Evolutionary conservation across 2,329 filamentous ascomycete genomes (phyloP).

Genomic region (Aspergillus spinulosporus): DNA sequence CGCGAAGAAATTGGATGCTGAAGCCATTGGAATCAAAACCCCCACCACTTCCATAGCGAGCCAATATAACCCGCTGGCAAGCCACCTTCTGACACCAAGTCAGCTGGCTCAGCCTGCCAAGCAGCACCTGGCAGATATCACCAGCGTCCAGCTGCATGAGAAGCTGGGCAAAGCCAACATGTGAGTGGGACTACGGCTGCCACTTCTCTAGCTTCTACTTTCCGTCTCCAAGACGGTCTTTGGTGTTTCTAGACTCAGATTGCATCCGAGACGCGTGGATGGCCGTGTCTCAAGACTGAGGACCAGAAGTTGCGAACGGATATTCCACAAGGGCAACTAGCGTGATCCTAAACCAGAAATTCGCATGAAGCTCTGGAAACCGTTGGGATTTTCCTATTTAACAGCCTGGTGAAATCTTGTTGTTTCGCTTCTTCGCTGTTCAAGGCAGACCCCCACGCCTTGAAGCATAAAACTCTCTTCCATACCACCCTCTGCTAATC

Average conservation of each 20-base stretch:
- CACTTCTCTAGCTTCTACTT: not conserved
- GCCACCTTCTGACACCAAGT: not conserved
- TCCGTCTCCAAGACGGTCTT: not conserved
- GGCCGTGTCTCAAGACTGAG: not conserved
- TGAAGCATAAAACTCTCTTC: not conserved
- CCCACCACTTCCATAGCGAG: not conserved
- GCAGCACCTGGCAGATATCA: not conserved
- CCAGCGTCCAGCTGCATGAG: not conserved
- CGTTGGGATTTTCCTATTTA: not conserved
- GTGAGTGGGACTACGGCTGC: not conserved
- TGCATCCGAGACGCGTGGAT: conserved; percentile 10
- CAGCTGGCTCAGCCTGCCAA: not conserved
- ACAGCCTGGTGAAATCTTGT: not conserved
- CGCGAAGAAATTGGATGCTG: too few relatives aligned
- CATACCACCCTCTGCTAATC: not conserved
- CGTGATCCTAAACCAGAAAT: not conserved
- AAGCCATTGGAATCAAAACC: too few relatives aligned
- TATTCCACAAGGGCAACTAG: not conserved
- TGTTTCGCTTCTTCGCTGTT: not conserved
- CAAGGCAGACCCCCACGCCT: not conserved
- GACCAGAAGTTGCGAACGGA: not conserved
- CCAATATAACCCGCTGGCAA: not conserved
- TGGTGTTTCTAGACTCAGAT: not conserved
- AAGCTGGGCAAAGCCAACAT: not conserved
- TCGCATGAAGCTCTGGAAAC: too few relatives aligned